Conservation (phyloP, 2,329 filamentous ascomycete genomes). For the Colletotrichum melonis region DNA sequence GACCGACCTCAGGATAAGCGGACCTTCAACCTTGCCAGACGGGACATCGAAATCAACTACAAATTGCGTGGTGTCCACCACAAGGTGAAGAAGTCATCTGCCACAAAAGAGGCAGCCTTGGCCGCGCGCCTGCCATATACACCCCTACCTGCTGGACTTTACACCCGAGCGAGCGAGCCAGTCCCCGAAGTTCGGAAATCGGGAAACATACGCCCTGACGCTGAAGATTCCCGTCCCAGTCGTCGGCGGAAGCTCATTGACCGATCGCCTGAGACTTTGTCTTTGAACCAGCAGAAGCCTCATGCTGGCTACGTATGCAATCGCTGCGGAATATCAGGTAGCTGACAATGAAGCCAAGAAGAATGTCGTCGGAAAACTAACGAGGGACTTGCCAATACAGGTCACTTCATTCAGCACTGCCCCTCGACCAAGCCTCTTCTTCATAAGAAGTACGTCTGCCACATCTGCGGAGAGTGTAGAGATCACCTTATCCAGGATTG, state of each 20-base stretch:
- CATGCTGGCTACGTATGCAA: conserved; percentile 26
- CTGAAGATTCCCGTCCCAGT: too few species aligned
- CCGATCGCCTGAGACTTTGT: background rate
- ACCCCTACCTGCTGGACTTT: background rate
- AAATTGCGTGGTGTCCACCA: background rate
- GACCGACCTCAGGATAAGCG: background rate
- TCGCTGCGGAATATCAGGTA: conserved; percentile 26
- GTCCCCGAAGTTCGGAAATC: background rate
- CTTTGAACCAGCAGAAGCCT: background rate
- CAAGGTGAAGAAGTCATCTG: background rate
- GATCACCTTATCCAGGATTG: conserved; percentile 36
- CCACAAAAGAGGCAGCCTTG: background rate
- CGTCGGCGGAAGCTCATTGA: background rate
- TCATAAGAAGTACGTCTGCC: conserved; percentile 35
- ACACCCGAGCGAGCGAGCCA: background rate
- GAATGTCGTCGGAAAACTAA: background rate
- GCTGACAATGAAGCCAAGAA: background rate
- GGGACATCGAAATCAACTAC: conserved; percentile 33
- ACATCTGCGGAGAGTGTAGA: conserved; percentile 31
- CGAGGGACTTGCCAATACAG: conserved; percentile 18
- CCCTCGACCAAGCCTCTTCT: conserved; percentile 1
- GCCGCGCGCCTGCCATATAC: background rate
- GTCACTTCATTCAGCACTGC: conserved; percentile 37
- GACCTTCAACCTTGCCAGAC: conserved; percentile 23
- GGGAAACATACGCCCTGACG: background rate